Base-by-base conservation (phyloP, 2,329 filamentous ascomycete genomes). In the Claviceps cyperi region DNA sequence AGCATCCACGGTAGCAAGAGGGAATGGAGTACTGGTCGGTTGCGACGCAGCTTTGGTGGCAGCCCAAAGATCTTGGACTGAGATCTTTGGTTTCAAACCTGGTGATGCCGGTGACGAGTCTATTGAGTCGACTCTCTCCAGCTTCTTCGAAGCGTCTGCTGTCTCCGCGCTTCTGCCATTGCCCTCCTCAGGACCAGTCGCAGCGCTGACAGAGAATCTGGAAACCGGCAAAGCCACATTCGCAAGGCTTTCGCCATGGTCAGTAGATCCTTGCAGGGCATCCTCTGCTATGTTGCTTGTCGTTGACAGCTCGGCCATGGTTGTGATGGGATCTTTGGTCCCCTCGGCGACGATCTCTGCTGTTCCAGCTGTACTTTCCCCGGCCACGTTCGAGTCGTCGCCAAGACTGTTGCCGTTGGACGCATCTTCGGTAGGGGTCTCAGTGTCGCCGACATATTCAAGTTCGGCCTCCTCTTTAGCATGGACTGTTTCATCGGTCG, bases 401-500 rank as follows among this genome's bases (percentile, higher is more conserved):
- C 22, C 39, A 11, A 15, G 15, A 1, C 22, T 32, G 13, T 6
- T 15, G 19, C 14, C 19, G 5, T 35, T 37, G 39, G 39, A 22
- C 5, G 17, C 28, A 43, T 37, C 47, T 36, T 6, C 15, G 2
- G 43, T 43, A 13, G 46, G 38, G 19, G 45, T 17, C 6, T 32
- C 41, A 17, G 5, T 8, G 37, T 56, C 52, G 9, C 28, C 9
- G 37, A 44, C 49, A 8, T 50, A 50, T 19, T 53, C 44, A 14
- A 55, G 47, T 48, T 57, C 49, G 17, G 55, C 48, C 7, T 59
- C 55, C 17, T 60, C 58, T 50, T 66, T 63, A 11, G 65, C 69
- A 44, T 69, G 68, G 2, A 77, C 62, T 4, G 78, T 81, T 58
- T 80, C 77, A 52, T 81, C 75, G 1, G 78, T 81, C 2, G 75